Base-by-base conservation (phyloP, 805 yeast genomes). In the Candida piceae region DNA sequence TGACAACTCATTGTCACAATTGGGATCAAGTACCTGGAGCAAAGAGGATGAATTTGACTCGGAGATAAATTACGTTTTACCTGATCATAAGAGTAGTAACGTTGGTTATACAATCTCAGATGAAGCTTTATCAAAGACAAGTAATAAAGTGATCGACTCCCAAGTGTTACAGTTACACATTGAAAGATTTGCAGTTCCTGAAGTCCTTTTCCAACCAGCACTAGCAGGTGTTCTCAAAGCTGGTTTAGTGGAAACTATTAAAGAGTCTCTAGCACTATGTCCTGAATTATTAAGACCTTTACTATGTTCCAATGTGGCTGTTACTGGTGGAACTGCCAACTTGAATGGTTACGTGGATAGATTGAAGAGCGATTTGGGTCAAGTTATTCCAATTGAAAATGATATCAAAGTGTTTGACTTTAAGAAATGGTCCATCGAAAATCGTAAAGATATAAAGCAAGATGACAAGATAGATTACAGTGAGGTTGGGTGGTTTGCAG, bases 141-240 rank as follows among this genome's bases (percentile, higher is more conserved):
- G 9, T 19, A 34, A 16, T 5, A 21, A 9, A 9, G 18, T 16
- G 12, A 12, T 21, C 16, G 82, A 78, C 32, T 65, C 73, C 9
- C 96, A 89, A 57, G 68, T 80, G 1, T 62, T 90, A 25, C 63
- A 70, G 34, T 67, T 93, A 5, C 70, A 69, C 18, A 97, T 90
- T 57, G 99, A 93, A 58, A 62, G 96, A 39, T 90, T 93, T 59
- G 71, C 85, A 2, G 75, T 84, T 2, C 96, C 97, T 0, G 99
- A 93, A 54, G 67, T 85, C 1, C 66, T 84, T 24, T 89, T 86
- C 58, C 88, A 82, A 48, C 98, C 99, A 0, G 84, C 79, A 42
- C 78, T 85, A 38, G 70, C 84, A 1, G 87, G 85, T 11, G 66
- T 90, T 22, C 74, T 80, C 46, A 80, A 88, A 48, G 78, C 90